Conservation (phyloP, 2,329 filamentous ascomycete species). For the Fusarium proliferatum region DNA sequence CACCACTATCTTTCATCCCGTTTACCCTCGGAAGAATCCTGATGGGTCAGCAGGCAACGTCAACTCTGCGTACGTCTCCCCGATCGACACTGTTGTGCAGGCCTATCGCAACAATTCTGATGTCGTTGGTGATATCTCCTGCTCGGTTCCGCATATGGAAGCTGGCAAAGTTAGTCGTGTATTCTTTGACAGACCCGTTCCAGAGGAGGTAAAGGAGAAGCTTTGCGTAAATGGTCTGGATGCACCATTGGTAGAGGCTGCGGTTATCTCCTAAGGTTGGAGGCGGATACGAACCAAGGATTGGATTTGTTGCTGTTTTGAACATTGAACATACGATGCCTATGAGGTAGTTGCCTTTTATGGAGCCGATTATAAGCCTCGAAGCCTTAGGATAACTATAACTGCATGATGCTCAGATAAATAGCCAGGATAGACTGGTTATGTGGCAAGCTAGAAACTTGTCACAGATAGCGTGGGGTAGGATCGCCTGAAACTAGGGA, state of each 20-base stretch:
- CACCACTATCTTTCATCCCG: not conserved
- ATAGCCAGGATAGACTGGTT: too few relatives aligned
- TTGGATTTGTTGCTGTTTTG: too few relatives aligned
- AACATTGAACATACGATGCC: too few relatives aligned
- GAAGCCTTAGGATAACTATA: too few relatives aligned
- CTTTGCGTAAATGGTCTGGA: accelerated
- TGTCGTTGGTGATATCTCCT: not conserved
- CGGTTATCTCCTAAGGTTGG: not conserved
- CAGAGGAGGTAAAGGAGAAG: not conserved
- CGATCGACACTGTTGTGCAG: not conserved
- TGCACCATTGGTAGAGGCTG: not conserved
- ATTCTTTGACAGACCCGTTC: not conserved
- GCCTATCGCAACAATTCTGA: not conserved
- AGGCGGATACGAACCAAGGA: not conserved
- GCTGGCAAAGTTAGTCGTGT: not conserved
- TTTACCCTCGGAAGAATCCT: not conserved
- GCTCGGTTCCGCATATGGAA: not conserved
- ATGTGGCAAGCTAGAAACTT: too few relatives aligned
- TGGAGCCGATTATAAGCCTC: too few relatives aligned
- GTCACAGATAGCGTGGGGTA: too few relatives aligned
- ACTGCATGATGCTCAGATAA: too few relatives aligned
- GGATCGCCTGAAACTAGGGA: too few relatives aligned
- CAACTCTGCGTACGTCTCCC: not conserved
- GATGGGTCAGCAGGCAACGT: not conserved
- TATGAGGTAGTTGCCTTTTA: too few relatives aligned